Evolutionary conservation across 164 flowering plant species (phyloP), one percentile per base, ranked within the genome.

Genomic region (Magnolia sinica): DNA sequence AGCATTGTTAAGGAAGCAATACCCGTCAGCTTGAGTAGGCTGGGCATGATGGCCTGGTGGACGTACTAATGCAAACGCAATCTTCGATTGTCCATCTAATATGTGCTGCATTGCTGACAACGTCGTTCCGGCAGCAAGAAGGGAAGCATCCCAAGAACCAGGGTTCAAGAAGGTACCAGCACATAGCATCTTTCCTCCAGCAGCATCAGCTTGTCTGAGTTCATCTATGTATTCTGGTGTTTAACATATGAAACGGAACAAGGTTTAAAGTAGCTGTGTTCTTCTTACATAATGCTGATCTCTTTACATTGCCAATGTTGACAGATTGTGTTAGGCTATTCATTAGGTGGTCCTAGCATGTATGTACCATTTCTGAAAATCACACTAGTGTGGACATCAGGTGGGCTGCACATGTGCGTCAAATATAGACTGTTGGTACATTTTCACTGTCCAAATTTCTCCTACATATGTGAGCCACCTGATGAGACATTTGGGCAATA

Each of bases 21-120:
- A 95, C 1, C 99, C 99, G 82, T 95, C 98, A 7, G 98, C 99
- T 82, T 79, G 93, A 82, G 89, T 71, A 24, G 98, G 97, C 87
- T 95, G 99, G 74, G 99, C 98, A 81, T 95, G 99, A 83, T 95
- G 99, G 50, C 99, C 99, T 13, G 99, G 99, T 61, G 99, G 99
- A 74, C 99, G 85, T 27, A 95, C 98, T 71, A 95, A 79, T 70
- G 98, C 92, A 84, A 88, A 95, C 18, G 92, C 89, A 72, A 88
- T 76, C 70, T 89, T 92, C 4, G 91, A 89, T 75, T 82, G 79
- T 7, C 98, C 94, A 72, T 92, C 94, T 22, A 95, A 85, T 59
- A 95, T 82, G 79, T 90, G 87, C 74, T 89, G 82, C 94, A 95
- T 90, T 7, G 99, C 96, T 49, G 96, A 87, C 22, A 95, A 71